Conservation (phyloP, 257 asterid species). For the Solanum arcanum region DNA sequence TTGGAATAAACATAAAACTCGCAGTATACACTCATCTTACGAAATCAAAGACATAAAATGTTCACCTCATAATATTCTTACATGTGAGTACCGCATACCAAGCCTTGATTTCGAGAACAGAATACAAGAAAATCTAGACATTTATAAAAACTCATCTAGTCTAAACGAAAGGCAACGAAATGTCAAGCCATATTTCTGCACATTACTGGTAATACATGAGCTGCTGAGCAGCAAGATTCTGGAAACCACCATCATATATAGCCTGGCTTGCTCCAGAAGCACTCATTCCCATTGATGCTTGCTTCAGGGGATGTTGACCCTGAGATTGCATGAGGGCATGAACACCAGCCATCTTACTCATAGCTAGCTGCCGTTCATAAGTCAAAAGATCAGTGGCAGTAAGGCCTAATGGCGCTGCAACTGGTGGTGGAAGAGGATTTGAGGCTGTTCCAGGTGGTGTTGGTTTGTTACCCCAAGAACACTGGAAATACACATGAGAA, state of each 20-base stretch:
- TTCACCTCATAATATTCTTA: neutral
- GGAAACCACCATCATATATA: constrained; percentile 84
- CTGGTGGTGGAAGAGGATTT: constrained; percentile 91
- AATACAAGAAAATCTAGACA: neutral
- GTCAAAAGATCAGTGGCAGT: constrained; percentile 57
- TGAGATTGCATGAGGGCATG: constrained; percentile 25
- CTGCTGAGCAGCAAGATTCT: constrained; percentile 76
- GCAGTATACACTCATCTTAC: neutral
- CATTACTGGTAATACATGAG: constrained; percentile 80
- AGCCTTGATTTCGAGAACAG: neutral
- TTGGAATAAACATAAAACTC: neutral
- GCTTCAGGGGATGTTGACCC: constrained; percentile 25
- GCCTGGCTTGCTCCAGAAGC: constrained; percentile 71
- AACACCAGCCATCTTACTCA: constrained; percentile 56
- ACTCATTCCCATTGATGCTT: constrained; percentile 33
- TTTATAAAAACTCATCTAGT: neutral
- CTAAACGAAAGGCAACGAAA: neutral
- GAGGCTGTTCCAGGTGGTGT: constrained; percentile 86
- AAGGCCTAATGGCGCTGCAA: constrained; percentile 37
- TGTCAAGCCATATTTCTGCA: neutral
- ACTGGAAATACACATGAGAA: constrained; percentile 23
- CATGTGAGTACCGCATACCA: neutral
- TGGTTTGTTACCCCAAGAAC: constrained; percentile 98
- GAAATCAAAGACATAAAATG: neutral
- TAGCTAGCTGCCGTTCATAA: constrained; percentile 71